phyloP scores from a whole-genome alignment of 441 rosid species.

The Iberis amara region DNA sequence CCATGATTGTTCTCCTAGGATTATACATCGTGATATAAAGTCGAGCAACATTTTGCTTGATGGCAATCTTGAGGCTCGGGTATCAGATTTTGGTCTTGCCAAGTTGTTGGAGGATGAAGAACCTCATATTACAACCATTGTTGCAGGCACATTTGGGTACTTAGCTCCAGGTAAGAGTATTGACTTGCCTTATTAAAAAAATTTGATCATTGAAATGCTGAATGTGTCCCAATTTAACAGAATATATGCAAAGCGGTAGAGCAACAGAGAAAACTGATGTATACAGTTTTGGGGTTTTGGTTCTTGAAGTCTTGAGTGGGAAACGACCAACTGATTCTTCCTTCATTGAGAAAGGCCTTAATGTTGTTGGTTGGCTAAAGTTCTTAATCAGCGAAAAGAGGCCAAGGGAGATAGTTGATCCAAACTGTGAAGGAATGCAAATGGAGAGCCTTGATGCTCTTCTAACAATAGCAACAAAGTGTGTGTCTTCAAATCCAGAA shows the following conservation, averaged over 20 bases:
- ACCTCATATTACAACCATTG: background rate
- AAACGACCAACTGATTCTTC: background rate
- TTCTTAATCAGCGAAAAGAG: slow-evolving; percentile 1
- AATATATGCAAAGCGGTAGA: slow-evolving; percentile 4
- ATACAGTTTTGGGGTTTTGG: slow-evolving; percentile 3
- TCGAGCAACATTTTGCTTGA: background rate
- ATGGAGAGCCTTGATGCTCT: slow-evolving; percentile 4
- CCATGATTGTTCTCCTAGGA: slow-evolving; percentile 6
- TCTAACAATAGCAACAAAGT: background rate
- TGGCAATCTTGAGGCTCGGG: background rate
- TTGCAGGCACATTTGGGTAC: slow-evolving; percentile 3
- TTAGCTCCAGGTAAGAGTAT: slow-evolving; percentile 1
- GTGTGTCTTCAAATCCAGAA: background rate
- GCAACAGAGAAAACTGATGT: slow-evolving; percentile 6
- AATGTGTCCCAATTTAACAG: slow-evolving; percentile 13
- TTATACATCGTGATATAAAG: slow-evolving; percentile 3
- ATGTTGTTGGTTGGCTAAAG: slow-evolving; percentile 5
- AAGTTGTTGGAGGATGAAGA: background rate
- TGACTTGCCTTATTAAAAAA: background rate
- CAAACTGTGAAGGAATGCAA: background rate
- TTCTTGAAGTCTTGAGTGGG: background rate
- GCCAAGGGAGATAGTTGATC: background rate
- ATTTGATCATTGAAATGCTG: background rate
- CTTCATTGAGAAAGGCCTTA: slow-evolving; percentile 4
- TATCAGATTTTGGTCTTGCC: slow-evolving; percentile 1